Percentiles rank a stretch among this genome's conserved stretches.
Conservation (phyloP, 2,329 filamentous ascomycete species). For the Pyricularia sp. region DNA sequence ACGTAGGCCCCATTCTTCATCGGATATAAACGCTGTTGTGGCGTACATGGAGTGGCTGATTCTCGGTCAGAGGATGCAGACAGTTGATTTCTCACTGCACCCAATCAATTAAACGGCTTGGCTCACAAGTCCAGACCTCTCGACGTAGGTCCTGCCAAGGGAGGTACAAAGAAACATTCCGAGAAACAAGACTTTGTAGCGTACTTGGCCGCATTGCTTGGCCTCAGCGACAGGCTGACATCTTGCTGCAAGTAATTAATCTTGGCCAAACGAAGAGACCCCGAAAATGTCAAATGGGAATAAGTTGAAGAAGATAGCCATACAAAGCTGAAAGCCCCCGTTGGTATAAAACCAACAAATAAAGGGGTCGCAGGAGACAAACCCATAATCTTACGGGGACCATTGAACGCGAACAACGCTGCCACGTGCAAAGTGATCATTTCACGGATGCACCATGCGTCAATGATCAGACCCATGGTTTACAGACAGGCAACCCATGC, state of each 20-base stretch:
- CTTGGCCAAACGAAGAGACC: not conserved
- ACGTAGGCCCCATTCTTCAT: not conserved
- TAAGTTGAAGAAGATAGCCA: not conserved
- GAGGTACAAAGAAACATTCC: not conserved
- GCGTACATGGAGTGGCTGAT: not conserved
- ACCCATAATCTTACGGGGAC: not conserved
- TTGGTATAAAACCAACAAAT: not conserved
- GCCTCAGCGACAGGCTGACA: not conserved
- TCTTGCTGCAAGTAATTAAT: not conserved
- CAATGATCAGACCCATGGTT: not conserved
- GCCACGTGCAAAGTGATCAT: not conserved
- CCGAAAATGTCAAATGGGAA: not conserved
- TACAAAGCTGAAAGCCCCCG: not conserved
- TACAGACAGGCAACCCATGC: not conserved
- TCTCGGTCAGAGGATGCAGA: not conserved
- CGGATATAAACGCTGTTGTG: not conserved
- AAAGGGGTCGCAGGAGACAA: not conserved
- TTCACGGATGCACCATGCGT: not conserved
- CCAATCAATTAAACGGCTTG: not conserved
- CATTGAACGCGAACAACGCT: not conserved
- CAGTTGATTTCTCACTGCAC: not conserved
- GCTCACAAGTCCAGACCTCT: not conserved
- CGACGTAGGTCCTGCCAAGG: not conserved
- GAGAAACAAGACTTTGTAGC: not conserved
- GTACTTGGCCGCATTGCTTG: not conserved